Evolutionary conservation across 768 basidiomycete genomes (phyloP), one percentile per base, ranked within the genome.

Genomic region (Russula sp.): DNA sequence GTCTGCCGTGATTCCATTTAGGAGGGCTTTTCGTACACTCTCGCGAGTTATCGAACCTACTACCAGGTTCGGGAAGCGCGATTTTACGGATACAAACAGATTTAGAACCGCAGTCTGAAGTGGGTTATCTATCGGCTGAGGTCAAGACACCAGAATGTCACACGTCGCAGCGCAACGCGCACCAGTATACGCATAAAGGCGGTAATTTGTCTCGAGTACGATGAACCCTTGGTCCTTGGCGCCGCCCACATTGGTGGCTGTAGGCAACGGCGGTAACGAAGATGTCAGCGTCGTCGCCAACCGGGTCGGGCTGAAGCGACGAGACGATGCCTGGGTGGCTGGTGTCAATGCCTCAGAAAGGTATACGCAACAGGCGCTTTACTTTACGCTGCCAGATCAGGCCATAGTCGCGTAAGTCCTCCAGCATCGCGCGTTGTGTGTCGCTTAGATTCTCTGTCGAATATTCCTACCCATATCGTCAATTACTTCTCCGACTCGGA

Each of bases 121-220:
- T 32, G 95, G 90, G 74, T 98, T 98, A 67, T 93, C 93, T 98
- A 66, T 48, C 38, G 20, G 41, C 5, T 61, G 64, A 65, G 61
- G 65, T 56, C 46, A 59, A 54, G 35, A 47, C 13, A 52, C 29
- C 35, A 29, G 25, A 18, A 46, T 9, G 56, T 38, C 13, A 29
- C 11, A 13, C 56, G 9, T 42, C 35, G 22, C 57, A 42, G n/a
- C 16, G 14, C 5, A 51, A 20, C 35, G 59, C 76, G 55, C 73
- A 94, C 94, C 88, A 39, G 97, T 99, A 74, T 99, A 99, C 5
- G 97, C 97, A 72, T 98, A 99, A 65, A 99, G 76, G 67, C 94
- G 88, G 77, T 98, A 98, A 76, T 99, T 98, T 20, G 97, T 98
- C 77, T 99, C 97, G 46, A 99, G 80, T 67, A 98, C 86, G 67